Evolutionary conservation across 208 protist species (phyloP).

Genomic region (Cochliopodium minus): DNA sequence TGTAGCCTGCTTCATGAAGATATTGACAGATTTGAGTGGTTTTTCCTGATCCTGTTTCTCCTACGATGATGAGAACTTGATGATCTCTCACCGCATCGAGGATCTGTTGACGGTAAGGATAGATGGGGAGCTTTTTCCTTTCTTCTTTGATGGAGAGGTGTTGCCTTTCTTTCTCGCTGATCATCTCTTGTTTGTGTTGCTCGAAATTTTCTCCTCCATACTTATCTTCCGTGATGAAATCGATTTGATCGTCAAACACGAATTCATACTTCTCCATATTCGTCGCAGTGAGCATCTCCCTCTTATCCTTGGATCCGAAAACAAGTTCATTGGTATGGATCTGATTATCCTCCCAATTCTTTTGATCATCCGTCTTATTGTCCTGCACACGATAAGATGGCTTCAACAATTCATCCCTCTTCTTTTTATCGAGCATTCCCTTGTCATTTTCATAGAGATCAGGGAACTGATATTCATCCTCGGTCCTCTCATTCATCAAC

Average conservation of each 20-base stretch:
- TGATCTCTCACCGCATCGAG: conserved; percentile 36
- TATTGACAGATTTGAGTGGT: conserved; percentile 89
- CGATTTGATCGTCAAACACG: conserved; percentile 55
- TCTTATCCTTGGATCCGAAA: conserved; percentile 23
- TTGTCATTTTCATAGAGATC: too few relatives aligned
- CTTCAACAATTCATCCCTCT: too few relatives aligned
- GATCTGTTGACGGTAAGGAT: conserved; percentile 32
- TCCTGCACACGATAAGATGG: too few relatives aligned
- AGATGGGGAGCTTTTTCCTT: conserved; percentile 45
- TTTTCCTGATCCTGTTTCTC: conserved; percentile 91
- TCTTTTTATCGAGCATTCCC: too few relatives aligned
- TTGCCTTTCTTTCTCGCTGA: conserved; percentile 11
- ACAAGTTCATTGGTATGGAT: too few relatives aligned
- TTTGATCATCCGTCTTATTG: too few relatives aligned
- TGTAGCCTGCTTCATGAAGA: conserved; percentile 68
- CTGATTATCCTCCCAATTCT: too few relatives aligned
- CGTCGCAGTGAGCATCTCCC: background rate
- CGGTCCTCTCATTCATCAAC: too few relatives aligned
- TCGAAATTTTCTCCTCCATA: background rate
- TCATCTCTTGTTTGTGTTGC: background rate
- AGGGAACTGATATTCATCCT: too few relatives aligned
- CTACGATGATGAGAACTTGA: conserved; percentile 74
- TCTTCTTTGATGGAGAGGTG: conserved; percentile 29
- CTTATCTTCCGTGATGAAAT: conserved; percentile 48
- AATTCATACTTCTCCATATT: conserved; percentile 33